These are phyloP conservation scores for Thalassiosira gravida DNA, from an alignment of 352 stramenopile genomes.

Conservation along the genomic window DNA sequence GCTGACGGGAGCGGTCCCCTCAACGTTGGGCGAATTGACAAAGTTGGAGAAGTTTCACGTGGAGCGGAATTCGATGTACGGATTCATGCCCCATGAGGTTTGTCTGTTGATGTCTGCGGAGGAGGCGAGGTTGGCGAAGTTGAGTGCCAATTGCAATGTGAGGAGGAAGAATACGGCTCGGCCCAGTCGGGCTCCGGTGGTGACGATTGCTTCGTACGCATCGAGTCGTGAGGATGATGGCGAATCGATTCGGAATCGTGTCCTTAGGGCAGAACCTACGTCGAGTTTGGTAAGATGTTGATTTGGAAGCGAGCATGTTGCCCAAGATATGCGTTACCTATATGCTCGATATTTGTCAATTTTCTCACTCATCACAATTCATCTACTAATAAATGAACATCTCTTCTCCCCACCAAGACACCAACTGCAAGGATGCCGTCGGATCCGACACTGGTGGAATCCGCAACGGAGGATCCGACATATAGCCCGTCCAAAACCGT, in stretches of 20 bases:
- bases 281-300: background rate
- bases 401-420: background rate
- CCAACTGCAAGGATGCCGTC: background rate
- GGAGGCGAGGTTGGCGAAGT: background rate
- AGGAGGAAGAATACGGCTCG: constrained; percentile 12
- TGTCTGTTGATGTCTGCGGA: constrained; percentile 11
- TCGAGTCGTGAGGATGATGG: no score
- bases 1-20: constrained; percentile 49
- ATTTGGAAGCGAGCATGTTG: no score
- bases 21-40: constrained; percentile 37
- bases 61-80: constrained; percentile 25
- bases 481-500: background rate
- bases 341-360: no score
- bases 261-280: background rate
- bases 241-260: constrained; percentile 7
- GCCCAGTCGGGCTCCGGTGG: constrained; percentile 3
- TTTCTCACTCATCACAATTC: no score
- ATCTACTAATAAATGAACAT: background rate
- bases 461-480: background rate
- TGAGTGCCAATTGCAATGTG: constrained; percentile 11
- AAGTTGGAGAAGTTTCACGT: constrained; percentile 38
- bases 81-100: constrained; percentile 35
- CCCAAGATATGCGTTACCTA: no score
- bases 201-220: background rate
- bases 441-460: background rate